Evolutionary conservation across 2,329 filamentous ascomycete genomes (phyloP), one percentile per base, ranked within the genome.

Genomic region (Aplosporella prunicola): DNA sequence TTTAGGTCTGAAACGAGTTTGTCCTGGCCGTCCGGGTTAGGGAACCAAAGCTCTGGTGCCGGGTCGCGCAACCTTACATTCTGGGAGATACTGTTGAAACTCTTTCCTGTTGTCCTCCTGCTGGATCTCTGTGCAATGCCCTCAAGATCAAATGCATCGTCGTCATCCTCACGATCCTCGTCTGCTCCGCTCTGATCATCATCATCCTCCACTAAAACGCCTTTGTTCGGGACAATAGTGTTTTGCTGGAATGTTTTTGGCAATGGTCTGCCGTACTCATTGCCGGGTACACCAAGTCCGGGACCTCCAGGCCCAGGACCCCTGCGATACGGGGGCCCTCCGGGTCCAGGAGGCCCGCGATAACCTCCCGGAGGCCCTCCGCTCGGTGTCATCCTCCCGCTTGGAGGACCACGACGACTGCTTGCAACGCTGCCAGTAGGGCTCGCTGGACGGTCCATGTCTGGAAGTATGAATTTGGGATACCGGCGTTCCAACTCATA

Each of bases 181-280:
- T 74, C 72, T 14, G 62, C 64, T 14, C 68, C 71, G 39, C 63
- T 66, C 41, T 63, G 63, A 45, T 85, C 84, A 48, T 93, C 87
- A 47, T 93, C 88, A 55, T 96, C 91, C 58, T 98, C 91, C 1
- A 96, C 78, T 80, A 96, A 88, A 1, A 84, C 95, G 52, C 89
- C 93, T 64, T 96, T 98, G 56, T 95, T 96, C 1, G 91, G 91
- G 20, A 96, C 82, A 51, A 96, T 93, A 0, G 87, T 96, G 55
- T 93, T 96, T 55, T 82, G 89, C 56, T 94, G 88, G 47, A 93
- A 87, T 24, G 87, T 87, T 56, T 93, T 94, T 11, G 84, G 82
- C 47, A 84, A 75, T 4, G 88, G 88, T 30, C 84, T 73, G 27
- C 81, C 80, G 46, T 78, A 82, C 35, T 82, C 78, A 50, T 78